Percentiles rank a stretch among this genome's conserved stretches.
These are phyloP conservation scores for Tricholoma flavovirens DNA, from an alignment of 768 basidiomycete species.

Conservation along the genomic window DNA sequence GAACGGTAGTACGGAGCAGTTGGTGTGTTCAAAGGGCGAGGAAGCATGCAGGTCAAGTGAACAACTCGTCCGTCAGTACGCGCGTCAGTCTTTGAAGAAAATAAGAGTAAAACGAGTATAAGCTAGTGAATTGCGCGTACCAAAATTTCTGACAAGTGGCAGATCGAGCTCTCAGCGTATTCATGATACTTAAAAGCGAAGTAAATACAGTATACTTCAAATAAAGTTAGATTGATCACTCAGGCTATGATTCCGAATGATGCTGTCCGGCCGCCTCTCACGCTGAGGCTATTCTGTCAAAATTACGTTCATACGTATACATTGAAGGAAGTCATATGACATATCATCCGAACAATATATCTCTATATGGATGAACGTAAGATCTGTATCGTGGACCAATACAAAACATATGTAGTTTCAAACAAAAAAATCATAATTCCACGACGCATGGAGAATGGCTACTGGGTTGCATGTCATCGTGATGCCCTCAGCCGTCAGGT, in stretches of 20 bases:
- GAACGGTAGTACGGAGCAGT: not conserved
- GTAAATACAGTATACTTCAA: too few species aligned
- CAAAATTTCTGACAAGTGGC: not conserved
- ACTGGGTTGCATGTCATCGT: not conserved
- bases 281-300: too few species aligned
- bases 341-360: not conserved
- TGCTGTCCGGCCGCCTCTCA: not conserved
- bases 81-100: not conserved
- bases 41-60: not conserved
- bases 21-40: not conserved
- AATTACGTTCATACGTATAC: not conserved
- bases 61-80: too few species aligned
- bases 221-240: too few species aligned
- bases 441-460: not conserved
- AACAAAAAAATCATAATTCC: not conserved
- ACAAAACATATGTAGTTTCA: not conserved
- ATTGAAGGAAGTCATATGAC: not conserved
- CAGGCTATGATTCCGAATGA: too few species aligned
- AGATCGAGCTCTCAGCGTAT: not conserved
- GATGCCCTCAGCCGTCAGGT: not conserved
- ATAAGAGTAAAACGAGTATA: not conserved
- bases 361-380: not conserved
- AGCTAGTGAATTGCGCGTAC: not conserved
- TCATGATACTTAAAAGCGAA: too few species aligned
- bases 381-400: not conserved